A percentile compares a stretch with the other conserved stretches of the same genome.
These are phyloP conservation scores for Epichloe typhina DNA, from an alignment of 2,329 filamentous ascomycete genomes.

Conservation along the genomic window DNA sequence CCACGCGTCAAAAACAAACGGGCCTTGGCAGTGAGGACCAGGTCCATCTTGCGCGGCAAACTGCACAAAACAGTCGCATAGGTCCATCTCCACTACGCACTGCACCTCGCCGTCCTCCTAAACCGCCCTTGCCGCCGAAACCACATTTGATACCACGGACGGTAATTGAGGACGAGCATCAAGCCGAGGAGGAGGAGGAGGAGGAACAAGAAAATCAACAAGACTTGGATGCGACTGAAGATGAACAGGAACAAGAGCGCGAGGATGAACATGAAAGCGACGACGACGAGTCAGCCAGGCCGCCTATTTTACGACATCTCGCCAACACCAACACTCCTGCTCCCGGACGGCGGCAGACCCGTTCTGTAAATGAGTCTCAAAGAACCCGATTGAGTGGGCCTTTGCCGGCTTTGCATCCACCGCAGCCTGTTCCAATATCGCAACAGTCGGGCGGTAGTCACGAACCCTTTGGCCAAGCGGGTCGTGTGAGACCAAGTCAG, in stretches of 20 bases:
- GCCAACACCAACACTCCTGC: conserved; percentile 12
- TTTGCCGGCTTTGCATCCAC: neutral
- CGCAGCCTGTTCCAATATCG: neutral
- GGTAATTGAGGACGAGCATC: neutral
- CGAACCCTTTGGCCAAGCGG: neutral
- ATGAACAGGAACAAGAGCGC: conserved; percentile 1
- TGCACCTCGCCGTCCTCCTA: conserved; percentile 1
- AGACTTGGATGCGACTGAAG: neutral
- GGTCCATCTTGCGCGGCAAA: neutral
- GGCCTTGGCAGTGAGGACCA: neutral
- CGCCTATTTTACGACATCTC: neutral
- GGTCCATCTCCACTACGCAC: conserved; percentile 3
- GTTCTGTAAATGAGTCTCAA: neutral
- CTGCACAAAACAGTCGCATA: neutral
- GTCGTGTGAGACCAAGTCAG: neutral
- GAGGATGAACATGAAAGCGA: conserved; percentile 6
- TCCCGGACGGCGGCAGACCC: neutral
- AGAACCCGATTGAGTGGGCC: conserved; percentile 1
- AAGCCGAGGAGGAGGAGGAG: neutral
- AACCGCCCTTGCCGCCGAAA: neutral
- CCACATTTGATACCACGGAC: neutral
- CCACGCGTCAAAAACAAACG: neutral
- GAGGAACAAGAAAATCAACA: neutral
- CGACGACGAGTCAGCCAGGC: neutral
- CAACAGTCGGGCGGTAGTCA: neutral